Evolutionary conservation across 495 filamentous ascomycete genomes (phyloP).

Genomic region (Parachaetomium inaequale): DNA sequence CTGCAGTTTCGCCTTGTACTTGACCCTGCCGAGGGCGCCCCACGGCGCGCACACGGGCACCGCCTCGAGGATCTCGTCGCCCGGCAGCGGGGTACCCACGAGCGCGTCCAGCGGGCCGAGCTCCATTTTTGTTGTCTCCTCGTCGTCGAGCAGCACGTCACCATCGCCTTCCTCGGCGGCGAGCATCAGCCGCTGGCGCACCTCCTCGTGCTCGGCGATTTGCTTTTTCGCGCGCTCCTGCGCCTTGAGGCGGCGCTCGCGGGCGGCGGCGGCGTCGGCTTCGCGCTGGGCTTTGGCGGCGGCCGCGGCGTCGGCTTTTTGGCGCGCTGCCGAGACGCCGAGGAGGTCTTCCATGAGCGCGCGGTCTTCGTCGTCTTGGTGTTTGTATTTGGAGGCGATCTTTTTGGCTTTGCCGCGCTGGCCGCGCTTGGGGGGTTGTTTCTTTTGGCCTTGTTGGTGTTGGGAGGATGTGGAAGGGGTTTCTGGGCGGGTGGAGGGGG

Average conservation of each 20-base stretch:
- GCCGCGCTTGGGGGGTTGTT: conserved; percentile 60
- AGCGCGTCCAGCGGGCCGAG: conserved; percentile 66
- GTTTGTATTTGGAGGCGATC: conserved; percentile 81
- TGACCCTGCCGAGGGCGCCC: conserved; percentile 69
- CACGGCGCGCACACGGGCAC: conserved; percentile 92
- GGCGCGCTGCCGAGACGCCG: conserved; percentile 59
- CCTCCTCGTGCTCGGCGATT: conserved; percentile 62
- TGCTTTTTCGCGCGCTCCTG: conserved; percentile 65
- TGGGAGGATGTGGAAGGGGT: conserved; percentile 13
- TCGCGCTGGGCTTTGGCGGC: conserved; percentile 49
- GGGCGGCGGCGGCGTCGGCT: conserved; percentile 60
- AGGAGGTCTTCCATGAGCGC: conserved; percentile 75
- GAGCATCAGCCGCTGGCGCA: conserved; percentile 52
- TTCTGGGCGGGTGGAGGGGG: conserved; percentile 2
- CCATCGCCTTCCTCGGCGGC: conserved; percentile 47
- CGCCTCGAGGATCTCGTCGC: conserved; percentile 84
- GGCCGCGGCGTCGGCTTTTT: conserved; percentile 53
- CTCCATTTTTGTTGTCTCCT: conserved; percentile 58
- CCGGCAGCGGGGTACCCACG: conserved; percentile 69
- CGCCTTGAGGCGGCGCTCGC: conserved; percentile 69
- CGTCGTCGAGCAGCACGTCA: conserved; percentile 36
- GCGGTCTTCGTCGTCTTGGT: conserved; percentile 93
- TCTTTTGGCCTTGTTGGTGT: conserved; percentile 22
- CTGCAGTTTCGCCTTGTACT: conserved; percentile 91
- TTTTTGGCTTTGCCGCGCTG: conserved; percentile 85